Conservation (phyloP, 2,329 filamentous ascomycete species). For the Trichoderma pleuroti region DNA sequence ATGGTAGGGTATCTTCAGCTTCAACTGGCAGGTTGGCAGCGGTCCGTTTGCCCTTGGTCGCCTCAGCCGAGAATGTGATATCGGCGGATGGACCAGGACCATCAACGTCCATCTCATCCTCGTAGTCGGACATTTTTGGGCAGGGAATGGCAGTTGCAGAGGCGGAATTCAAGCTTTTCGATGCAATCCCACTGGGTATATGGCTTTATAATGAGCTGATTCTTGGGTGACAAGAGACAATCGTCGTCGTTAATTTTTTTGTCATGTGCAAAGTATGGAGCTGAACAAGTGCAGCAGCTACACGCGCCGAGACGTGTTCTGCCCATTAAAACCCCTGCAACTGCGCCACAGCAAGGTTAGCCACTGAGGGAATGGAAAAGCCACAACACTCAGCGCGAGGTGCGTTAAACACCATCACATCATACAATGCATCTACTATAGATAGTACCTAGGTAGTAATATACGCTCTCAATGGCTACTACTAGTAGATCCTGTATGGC, state of each 20-base stretch:
- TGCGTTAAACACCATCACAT: neutral
- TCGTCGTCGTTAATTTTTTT: neutral
- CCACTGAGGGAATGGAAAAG: neutral
- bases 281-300: neutral
- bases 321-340: constrained; percentile 19
- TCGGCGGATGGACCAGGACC: constrained; percentile 45
- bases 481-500: neutral
- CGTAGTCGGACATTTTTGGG: constrained; percentile 54
- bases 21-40: constrained; percentile 91
- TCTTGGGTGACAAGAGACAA: neutral
- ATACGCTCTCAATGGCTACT: neutral
- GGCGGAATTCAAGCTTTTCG: neutral
- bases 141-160: neutral
- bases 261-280: neutral
- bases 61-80: constrained; percentile 68
- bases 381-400: neutral
- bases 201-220: neutral
- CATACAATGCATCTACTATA: neutral
- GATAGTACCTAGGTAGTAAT: neutral
- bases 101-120: constrained; percentile 61
- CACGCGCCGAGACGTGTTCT: constrained; percentile 28
- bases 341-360: neutral
- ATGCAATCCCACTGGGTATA: neutral
- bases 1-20: constrained; percentile 89
- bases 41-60: constrained; percentile 83